phyloP scores from a whole-genome alignment of 2,329 filamentous ascomycete genomes.

The Pyrenophora seminiperda region DNA sequence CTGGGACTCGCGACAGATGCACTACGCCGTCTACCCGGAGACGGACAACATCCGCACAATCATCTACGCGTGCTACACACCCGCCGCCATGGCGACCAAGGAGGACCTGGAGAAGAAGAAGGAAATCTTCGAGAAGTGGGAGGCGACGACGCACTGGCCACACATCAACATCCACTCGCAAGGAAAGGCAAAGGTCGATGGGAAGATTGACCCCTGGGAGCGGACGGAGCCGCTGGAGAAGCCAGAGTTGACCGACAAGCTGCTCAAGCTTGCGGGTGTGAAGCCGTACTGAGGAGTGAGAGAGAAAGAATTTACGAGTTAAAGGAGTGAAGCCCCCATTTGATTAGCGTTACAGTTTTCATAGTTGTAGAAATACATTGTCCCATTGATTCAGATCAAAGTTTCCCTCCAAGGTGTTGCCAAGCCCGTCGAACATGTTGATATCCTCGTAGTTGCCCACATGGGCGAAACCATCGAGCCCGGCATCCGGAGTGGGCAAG shows the following conservation, averaged over 20 bases:
- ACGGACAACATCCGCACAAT: conserved; percentile 20
- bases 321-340: background rate
- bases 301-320: no score
- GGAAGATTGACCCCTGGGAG: conserved; percentile 16
- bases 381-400: conserved; percentile 7
- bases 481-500: background rate
- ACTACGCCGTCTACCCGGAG: conserved; percentile 41
- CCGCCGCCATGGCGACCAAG: conserved; percentile 17
- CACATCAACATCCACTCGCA: conserved; percentile 25
- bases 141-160: conserved; percentile 27
- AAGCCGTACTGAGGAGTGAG: conserved; percentile 18
- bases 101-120: conserved; percentile 25
- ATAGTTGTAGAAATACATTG: conserved; percentile 7
- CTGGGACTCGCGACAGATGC: conserved; percentile 57
- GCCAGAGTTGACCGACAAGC: conserved; percentile 20
- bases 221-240: conserved; percentile 26
- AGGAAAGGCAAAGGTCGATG: conserved; percentile 17
- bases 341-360: conserved; percentile 1
- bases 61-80: conserved; percentile 26
- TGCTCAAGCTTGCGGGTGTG: conserved; percentile 25
- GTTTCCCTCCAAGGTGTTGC: background rate
- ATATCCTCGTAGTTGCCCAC: background rate
- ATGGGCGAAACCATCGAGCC: background rate
- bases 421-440: conserved; percentile 5
- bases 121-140: conserved; percentile 15